These are phyloP conservation scores for Cytidiella melzeri DNA, from an alignment of 768 basidiomycete genomes.

Conservation along the genomic window DNA sequence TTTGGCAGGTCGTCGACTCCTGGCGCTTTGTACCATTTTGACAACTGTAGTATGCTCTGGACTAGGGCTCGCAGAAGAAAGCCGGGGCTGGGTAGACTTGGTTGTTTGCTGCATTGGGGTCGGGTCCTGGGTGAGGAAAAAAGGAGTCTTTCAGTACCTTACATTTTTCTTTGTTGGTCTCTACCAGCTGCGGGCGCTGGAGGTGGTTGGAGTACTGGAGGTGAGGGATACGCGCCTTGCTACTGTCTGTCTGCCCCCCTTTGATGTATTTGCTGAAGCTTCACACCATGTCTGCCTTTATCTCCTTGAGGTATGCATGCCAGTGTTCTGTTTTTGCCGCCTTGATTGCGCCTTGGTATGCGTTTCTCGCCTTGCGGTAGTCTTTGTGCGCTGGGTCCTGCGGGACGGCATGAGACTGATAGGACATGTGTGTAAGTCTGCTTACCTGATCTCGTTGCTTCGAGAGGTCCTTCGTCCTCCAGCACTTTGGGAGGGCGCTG, in stretches of 20 bases:
- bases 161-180: constrained; percentile 20
- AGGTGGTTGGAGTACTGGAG: constrained; percentile 1
- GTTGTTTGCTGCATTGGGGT: not conserved
- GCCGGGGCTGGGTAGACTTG: constrained; percentile 23
- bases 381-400: constrained; percentile 12
- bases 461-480: constrained; percentile 12
- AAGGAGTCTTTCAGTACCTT: constrained; percentile 15
- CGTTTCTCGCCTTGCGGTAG: constrained; percentile 4
- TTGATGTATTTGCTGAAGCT: constrained; percentile 9
- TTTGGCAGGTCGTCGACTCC: constrained; percentile 28
- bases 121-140: constrained; percentile 14
- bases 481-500: constrained; percentile 6
- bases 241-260: constrained; percentile 11
- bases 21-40: constrained; percentile 31
- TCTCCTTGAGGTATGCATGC: constrained; percentile 18
- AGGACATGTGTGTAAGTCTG: constrained; percentile 4
- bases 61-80: constrained; percentile 21
- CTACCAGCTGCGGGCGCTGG: constrained; percentile 2
- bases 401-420: not conserved
- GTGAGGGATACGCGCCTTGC: constrained; percentile 14
- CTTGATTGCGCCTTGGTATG: constrained; percentile 11
- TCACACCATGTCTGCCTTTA: constrained; percentile 15
- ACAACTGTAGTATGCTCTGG: constrained; percentile 15
- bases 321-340: constrained; percentile 20
- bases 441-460: constrained; percentile 3